These are phyloP conservation scores for Paramecium primaurelia DNA, from an alignment of 73 alveolate genomes.

Conservation along the genomic window DNA sequence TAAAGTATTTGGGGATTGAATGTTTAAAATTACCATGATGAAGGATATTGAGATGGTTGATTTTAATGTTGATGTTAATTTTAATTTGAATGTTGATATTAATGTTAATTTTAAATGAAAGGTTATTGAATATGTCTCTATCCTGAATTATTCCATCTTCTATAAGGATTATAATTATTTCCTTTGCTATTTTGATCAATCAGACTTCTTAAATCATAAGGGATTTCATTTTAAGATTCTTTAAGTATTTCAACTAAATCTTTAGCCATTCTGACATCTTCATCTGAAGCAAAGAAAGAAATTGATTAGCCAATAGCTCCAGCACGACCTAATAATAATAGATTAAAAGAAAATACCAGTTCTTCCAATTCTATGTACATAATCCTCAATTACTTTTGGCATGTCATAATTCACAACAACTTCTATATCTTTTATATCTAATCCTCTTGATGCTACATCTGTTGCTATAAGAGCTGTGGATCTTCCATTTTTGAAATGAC, in stretches of 20 bases:
- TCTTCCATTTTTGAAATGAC: conserved; percentile 69
- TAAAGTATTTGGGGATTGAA: not conserved
- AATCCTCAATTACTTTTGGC: conserved; percentile 84
- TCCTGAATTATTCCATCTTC: conserved; percentile 44
- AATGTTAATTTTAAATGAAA: not conserved
- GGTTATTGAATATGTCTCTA: not conserved
- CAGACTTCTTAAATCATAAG: conserved; percentile 4
- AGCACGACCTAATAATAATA: conserved; percentile 66
- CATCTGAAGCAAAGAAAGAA: conserved; percentile 68
- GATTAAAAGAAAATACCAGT: conserved; percentile 65
- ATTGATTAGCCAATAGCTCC: conserved; percentile 84
- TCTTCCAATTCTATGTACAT: conserved; percentile 94
- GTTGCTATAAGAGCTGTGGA: conserved; percentile 80
- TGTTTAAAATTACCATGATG: not conserved
- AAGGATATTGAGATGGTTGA: not conserved
- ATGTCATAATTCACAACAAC: conserved; percentile 83
- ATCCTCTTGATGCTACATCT: conserved; percentile 93
- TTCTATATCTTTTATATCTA: conserved; percentile 85
- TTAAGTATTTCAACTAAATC: conserved; percentile 6
- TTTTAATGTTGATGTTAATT: not conserved
- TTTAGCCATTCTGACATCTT: conserved; percentile 56
- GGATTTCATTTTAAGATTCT: conserved; percentile 27
- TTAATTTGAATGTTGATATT: not conserved
- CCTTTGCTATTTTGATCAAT: not conserved
- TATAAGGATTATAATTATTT: not conserved